Evolutionary conservation across 129 eudicot genomes (phyloP).

Genomic region (Scalesia atractyloides): DNA sequence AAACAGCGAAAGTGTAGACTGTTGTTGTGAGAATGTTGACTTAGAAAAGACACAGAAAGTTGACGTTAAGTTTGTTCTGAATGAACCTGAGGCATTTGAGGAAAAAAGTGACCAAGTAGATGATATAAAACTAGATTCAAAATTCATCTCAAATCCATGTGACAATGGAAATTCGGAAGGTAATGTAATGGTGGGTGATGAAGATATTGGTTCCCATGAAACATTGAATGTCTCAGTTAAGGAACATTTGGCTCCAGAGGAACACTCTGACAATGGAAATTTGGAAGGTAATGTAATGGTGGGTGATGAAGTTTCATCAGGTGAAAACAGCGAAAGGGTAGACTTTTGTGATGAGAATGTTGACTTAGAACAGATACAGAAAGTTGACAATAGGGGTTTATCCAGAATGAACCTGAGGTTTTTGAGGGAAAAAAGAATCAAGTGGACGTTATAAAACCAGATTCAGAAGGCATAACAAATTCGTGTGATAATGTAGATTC

Average conservation of each 20-base stretch:
- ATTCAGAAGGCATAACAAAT: neutral
- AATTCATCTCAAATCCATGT: conserved; percentile 1
- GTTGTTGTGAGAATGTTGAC: neutral
- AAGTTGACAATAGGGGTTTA: neutral
- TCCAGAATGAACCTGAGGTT: neutral
- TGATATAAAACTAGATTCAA: neutral
- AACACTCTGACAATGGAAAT: neutral
- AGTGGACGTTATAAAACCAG: neutral
- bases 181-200: neutral
- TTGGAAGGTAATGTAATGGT: neutral
- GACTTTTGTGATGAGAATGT: neutral
- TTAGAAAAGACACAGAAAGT: conserved; percentile 1
- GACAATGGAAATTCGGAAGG: neutral
- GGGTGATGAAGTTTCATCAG: neutral
- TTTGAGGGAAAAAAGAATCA: neutral
- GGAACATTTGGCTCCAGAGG: conserved; percentile 18
- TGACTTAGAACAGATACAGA: conserved; percentile 8
- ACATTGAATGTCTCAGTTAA: neutral
- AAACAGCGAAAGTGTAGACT: neutral
- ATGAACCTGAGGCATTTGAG: neutral
- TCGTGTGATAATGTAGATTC: neutral
- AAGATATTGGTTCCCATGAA: conserved; percentile 1
- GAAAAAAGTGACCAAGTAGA: neutral
- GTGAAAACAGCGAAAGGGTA: neutral
- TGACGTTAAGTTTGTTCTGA: neutral